Percentiles rank a stretch among this genome's conserved stretches.
phyloP scores from a whole-genome alignment of 2,329 filamentous ascomycete genomes.

The Rachicladosporium sp. region DNA sequence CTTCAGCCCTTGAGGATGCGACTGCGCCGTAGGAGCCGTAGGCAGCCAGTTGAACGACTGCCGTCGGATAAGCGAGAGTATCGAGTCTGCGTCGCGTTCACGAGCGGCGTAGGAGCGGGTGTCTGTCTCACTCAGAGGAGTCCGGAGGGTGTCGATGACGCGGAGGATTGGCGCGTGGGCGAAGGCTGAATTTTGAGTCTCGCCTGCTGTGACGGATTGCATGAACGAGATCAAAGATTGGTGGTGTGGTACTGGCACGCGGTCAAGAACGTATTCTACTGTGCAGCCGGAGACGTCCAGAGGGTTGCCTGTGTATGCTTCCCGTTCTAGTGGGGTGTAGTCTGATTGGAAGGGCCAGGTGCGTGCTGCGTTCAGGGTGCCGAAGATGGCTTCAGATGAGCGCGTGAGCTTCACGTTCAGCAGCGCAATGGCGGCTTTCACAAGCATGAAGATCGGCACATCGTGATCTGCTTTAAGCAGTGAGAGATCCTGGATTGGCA shows the following conservation, averaged over 20 bases:
- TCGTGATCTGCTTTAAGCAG: conserved; percentile 21
- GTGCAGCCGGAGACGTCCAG: conserved; percentile 23
- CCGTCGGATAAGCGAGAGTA: conserved; percentile 18
- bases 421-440: conserved; percentile 21
- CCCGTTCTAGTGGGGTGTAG: conserved; percentile 17
- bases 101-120: conserved; percentile 17
- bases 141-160: conserved; percentile 19
- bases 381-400: conserved; percentile 21
- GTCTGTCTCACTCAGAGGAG: conserved; percentile 16
- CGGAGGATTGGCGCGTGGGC: conserved; percentile 21
- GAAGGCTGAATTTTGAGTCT: conserved; percentile 18
- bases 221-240: conserved; percentile 17
- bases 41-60: conserved; percentile 24
- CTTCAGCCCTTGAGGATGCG: conserved; percentile 14
- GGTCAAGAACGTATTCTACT: conserved; percentile 21
- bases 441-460: conserved; percentile 22
- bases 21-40: conserved; percentile 17
- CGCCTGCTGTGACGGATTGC: conserved; percentile 20
- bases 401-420: conserved; percentile 19
- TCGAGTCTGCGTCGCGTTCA: conserved; percentile 18
- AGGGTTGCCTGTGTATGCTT: conserved; percentile 18
- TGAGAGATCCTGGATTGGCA: conserved; percentile 15
- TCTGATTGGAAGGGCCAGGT: conserved; percentile 22
- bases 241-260: conserved; percentile 14
- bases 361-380: conserved; percentile 21